Base-by-base conservation (phyloP, 129 eudicot genomes). In the Gnaphalium uliginosum region DNA sequence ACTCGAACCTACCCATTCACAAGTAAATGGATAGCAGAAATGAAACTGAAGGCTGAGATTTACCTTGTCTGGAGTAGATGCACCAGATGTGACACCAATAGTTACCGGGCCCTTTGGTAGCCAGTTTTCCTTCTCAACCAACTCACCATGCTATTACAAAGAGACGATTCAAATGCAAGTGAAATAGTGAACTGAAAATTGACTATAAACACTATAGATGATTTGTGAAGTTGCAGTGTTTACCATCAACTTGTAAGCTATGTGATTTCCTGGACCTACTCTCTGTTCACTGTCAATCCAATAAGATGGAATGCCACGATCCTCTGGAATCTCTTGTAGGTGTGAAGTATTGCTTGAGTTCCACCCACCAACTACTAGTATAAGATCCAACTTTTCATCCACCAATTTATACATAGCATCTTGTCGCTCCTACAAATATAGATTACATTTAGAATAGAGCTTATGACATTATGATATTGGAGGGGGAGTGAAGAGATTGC, bases 61-160 rank as follows among this genome's bases (percentile, higher is more conserved):
- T 80, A 93, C 98, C 95, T 93, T 93, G 60, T 93, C 95, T 6
- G 98, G 98, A 37, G 98, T 93, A 30, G 98, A 93, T 71, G 98
- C 98, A 72, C 96, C 96, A 59, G 98, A 88, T 43, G 98, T 93
- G 35, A 89, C 78, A 13, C 98, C 98, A 25, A 93, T 70, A 39
- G 92, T 89, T 74, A 93, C 79, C 25, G 85, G 98, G 39, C 98
- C 98, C 70, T 87, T 81, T 9, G 98, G 98, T 19, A 93, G 85
- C 83, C 85, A 93, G 80, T 90, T 85, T 60, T 90, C 90, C 76
- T 92, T 92, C 88, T 87, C 96, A 35, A 92, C 96, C 75, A 87
- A 77, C 87, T 92, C 98, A 1, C 96, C 98, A 27, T 92, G 98
- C 98, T 89, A 87, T 71, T 53, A 53, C 11, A 79, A 57, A 21